phyloP scores from a whole-genome alignment of 768 basidiomycete genomes.

The Leccinum obscurum region DNA sequence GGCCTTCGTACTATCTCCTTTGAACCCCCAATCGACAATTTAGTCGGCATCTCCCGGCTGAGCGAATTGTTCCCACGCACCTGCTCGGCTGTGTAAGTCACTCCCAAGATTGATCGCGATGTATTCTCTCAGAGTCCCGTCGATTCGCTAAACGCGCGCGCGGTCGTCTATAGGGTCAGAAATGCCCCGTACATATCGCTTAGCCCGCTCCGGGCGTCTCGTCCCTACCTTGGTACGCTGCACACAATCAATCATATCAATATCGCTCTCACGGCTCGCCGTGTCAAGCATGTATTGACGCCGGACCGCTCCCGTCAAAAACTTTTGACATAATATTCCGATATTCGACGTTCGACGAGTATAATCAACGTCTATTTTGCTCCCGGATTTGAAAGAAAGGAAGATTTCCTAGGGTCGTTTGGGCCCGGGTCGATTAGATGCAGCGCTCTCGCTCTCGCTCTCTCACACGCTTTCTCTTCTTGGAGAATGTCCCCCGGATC shows the following conservation, averaged over 20 bases:
- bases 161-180: slow-evolving; percentile 7
- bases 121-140: neutral
- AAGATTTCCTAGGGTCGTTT: slow-evolving; percentile 1
- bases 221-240: neutral
- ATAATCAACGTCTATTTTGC: slow-evolving; percentile 18
- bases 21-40: slow-evolving; percentile 22
- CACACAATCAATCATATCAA: neutral
- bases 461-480: neutral
- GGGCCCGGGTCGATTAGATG: slow-evolving; percentile 15
- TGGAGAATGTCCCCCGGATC: neutral
- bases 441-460: neutral
- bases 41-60: slow-evolving; percentile 29
- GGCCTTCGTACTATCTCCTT: slow-evolving; percentile 21
- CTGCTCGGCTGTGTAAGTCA: slow-evolving; percentile 25
- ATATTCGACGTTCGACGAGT: slow-evolving; percentile 8
- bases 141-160: slow-evolving; percentile 14
- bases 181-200: neutral
- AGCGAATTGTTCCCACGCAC: slow-evolving; percentile 24
- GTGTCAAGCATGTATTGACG: neutral
- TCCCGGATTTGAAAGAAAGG: neutral
- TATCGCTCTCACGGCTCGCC: slow-evolving; percentile 4
- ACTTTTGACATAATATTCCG: slow-evolving; percentile 2
- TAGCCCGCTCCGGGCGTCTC: neutral
- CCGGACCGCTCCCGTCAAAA: neutral
- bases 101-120: slow-evolving; percentile 26